Conservation (phyloP, 2,329 filamentous ascomycete genomes). For the Colletotrichum lindemuthianum region DNA sequence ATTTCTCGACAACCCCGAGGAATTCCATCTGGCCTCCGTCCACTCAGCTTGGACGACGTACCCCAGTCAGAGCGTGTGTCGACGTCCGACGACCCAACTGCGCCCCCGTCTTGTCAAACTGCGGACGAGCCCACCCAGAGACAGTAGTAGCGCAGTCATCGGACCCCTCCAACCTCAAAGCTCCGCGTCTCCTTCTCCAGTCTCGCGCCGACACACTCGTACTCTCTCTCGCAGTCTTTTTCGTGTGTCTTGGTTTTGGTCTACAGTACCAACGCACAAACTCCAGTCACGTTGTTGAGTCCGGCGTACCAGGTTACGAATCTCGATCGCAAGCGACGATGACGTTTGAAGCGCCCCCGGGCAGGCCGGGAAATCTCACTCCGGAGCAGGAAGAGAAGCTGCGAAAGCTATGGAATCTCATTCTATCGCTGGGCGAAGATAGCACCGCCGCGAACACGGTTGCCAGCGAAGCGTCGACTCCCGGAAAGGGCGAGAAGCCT, state of each 20-base stretch:
- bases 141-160: background rate
- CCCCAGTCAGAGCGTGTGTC: background rate
- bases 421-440: slow-evolving; percentile 70
- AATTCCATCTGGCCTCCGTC: slow-evolving; percentile 1
- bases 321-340: slow-evolving; percentile 43
- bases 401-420: slow-evolving; percentile 83
- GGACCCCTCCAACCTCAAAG: slow-evolving; percentile 6
- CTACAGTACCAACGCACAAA: slow-evolving; percentile 21
- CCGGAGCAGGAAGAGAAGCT: slow-evolving; percentile 88
- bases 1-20: slow-evolving; percentile 7
- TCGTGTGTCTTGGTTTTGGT: slow-evolving; percentile 30
- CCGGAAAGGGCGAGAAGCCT: slow-evolving; percentile 62
- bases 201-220: slow-evolving; percentile 31
- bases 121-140: slow-evolving; percentile 8
- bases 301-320: background rate
- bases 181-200: slow-evolving; percentile 22
- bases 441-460: slow-evolving; percentile 40
- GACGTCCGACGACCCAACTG: background rate
- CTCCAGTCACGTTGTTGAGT: background rate
- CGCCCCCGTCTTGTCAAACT: slow-evolving; percentile 6
- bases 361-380: slow-evolving; percentile 88
- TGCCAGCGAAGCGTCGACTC: slow-evolving; percentile 41
- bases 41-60: slow-evolving; percentile 5
- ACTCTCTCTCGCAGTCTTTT: slow-evolving; percentile 25
- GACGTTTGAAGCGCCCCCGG: slow-evolving; percentile 64